Evolutionary conservation across 2,329 filamentous ascomycete genomes (phyloP), one percentile per base, ranked within the genome.

Genomic region (Alternaria gaisen): DNA sequence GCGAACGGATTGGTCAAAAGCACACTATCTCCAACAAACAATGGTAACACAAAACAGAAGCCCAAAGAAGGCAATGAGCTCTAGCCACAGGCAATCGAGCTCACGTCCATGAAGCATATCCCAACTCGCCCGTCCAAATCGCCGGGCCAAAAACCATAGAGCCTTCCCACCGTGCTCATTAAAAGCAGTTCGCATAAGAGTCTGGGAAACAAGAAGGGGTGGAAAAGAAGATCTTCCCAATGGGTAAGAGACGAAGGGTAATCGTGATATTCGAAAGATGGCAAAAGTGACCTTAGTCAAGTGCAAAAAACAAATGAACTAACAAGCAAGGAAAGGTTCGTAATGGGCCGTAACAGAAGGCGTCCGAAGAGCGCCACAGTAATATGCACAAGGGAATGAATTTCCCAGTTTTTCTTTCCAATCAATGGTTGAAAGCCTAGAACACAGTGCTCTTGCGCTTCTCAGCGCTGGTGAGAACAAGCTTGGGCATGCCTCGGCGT

Each of bases 381-480:
- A 71, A 74, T 79, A 79, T 79, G 70, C 72, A 79, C 76, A 79
- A 65, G 61, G 67, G 71, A 67, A 61, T 50, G 60, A 48, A 54
- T 54, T 60, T 64, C 63, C 65, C 58, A 40, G 60, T 62, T 51
- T 63, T 63, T 54, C 48, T 57, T 63, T 65, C 67, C 60, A 60
- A 48, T 65, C 44, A 51, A 46, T 58, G 24, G 9, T 55, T 55
- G 36, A 47, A 12, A 41, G 26, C 62, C 82, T 83, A 90, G 74
- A 85, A 86, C 75, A 87, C 80, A 61, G 86, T 83, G 80, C 87
- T 90, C 85, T 93, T 96, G 80, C 93, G 91, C 87, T 97, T 97
- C 84, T 97, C 93, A 64, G 90, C 91, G 78, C 88, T 94, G 68
- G 91, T 94, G 68, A 97, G 86, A 68, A 97, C 91, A 75, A 97